Evolutionary conservation across 768 basidiomycete genomes (phyloP), one percentile per base, ranked within the genome.

Genomic region (Boletus insuetus): DNA sequence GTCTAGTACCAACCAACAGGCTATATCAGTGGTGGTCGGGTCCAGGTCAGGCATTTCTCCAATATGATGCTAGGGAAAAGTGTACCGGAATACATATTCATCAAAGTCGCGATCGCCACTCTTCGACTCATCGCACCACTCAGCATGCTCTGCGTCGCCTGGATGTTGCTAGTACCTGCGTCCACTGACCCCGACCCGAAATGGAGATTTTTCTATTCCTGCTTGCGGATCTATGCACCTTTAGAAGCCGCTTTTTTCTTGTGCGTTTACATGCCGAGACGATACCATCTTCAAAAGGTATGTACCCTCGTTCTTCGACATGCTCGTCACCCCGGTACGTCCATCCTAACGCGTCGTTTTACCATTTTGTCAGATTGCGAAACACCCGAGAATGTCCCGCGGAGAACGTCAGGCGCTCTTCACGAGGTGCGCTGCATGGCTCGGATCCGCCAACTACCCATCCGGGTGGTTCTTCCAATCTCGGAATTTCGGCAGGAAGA

Each of bases 391-490:
- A 75, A 10, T 70, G 72, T 46, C 77, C 31, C 61, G 74, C 12
- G 60, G 68, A 29, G 72, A 82, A 58, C 78, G 85, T 13, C 64
- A 69, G 26, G 71, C 67, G 0, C 73, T 86, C 17, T 83, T 86
- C 58, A 59, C 65, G n/a, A 76, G 70, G 66, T 85, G 85, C 50
- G 63, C 74, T 13, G 60, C 53, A 10, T 50, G 59, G 49, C 44
- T 59, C 10, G 46, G 54, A 10, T 53, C 53, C 3, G 34, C 58
- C 6, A 65, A 73, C 31, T 70, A 74, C 38, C 72, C 76, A 1
- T 73, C 73, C 2, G 81, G 80, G 26, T 88, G 85, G 84, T 86
- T 87, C 66, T 65, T 75, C 9, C 72, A 70, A 5, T 46, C 69
- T 2, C 51, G 1, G 11, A 59, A 46, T 10, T 61, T 81, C 49